Conservation (phyloP, 495 filamentous ascomycete species). For the Cercophora scortea region DNA sequence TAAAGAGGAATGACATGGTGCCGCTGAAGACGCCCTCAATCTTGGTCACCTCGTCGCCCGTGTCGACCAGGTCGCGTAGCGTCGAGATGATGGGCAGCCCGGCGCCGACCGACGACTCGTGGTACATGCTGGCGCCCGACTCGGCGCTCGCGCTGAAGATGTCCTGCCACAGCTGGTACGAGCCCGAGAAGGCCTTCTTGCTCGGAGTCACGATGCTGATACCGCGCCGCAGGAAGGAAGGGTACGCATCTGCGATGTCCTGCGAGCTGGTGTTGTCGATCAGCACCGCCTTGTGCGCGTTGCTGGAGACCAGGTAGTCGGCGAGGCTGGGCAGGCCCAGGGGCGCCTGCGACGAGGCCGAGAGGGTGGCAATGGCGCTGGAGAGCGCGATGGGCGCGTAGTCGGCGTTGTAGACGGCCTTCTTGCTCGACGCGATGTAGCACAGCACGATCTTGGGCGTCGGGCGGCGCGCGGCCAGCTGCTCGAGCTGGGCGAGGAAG, state of each 20-base stretch:
- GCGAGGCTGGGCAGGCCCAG: conserved; percentile 59
- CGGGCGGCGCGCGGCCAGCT: conserved; percentile 46
- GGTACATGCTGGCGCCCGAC: conserved; percentile 71
- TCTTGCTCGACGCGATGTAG: conserved; percentile 73
- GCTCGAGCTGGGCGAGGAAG: conserved; percentile 74
- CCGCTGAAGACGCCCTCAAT: conserved; percentile 97
- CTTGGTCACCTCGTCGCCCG: conserved; percentile 76
- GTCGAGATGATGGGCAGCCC: conserved; percentile 89
- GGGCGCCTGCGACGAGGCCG: conserved; percentile 47
- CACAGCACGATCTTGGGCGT: conserved; percentile 58
- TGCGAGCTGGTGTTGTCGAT: conserved; percentile 92
- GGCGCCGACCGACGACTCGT: conserved; percentile 88
- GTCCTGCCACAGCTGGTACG: conserved; percentile 66
- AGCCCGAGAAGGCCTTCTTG: conserved; percentile 90
- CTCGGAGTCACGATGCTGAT: conserved; percentile 92
- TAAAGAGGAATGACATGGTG: conserved; percentile 95
- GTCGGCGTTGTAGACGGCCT: conserved; percentile 57
- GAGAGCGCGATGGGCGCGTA: conserved; percentile 50
- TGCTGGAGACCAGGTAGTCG: conserved; percentile 60
- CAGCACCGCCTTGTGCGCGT: conserved; percentile 59
- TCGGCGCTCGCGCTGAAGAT: conserved; percentile 62
- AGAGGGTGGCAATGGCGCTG: conserved; percentile 47
- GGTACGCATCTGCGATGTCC: conserved; percentile 70
- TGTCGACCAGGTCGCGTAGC: conserved; percentile 78
- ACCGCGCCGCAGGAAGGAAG: conserved; percentile 64